Base-by-base conservation (phyloP, 352 stramenopile species). In the Globisporangium nagaii region DNA sequence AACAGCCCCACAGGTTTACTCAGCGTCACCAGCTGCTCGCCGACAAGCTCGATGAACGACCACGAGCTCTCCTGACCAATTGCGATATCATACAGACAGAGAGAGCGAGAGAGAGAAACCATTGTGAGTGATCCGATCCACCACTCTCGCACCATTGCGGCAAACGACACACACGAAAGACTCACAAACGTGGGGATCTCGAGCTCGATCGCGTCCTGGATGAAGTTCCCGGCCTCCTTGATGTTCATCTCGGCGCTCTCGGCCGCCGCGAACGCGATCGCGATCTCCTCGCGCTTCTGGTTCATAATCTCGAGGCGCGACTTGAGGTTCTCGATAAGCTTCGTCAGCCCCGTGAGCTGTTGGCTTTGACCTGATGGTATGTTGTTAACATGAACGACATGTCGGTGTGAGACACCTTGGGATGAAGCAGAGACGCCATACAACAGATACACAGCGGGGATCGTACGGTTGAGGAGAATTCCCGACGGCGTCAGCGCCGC, bases 291-390 rank as follows among this genome's bases (percentile, higher is more conserved):
- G 17, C 82, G 74, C 47, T 90, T 90, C 57, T 90, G 79, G 56
- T 81, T 87, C 77, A 95, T 87, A 27, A 93, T 95, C 58, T 91
- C 84, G 1, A 95, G 66, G 28, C 79, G 85, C 1, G 79, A 76
- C 60, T 95, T 95, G 43, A 95, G 70, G 39, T 86, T 79, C 51
- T 90, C 80, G 1, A 89, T 71, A 9, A 95, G 60, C 37, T 73
- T 82, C n/a, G 79, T 75, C 25, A 95, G 61, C 1, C 84, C 84
- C 31, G 69, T 65, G 17, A 95, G 73, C 53, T 95, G 84, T 55
- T 91, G 80, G 58, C 74, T 88, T 70, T 95, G 84, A 25, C 81
- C 84, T 94, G 61, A n/a, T n/a, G n/a, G n/a, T n/a, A n/a, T n/a
- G n/a, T n/a, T n/a, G n/a, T n/a, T n/a, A n/a, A n/a, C n/a, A n/a